These are phyloP conservation scores for Plasmodium sp. DNA, from an alignment of 169 alveolate species.

Conservation along the genomic window DNA sequence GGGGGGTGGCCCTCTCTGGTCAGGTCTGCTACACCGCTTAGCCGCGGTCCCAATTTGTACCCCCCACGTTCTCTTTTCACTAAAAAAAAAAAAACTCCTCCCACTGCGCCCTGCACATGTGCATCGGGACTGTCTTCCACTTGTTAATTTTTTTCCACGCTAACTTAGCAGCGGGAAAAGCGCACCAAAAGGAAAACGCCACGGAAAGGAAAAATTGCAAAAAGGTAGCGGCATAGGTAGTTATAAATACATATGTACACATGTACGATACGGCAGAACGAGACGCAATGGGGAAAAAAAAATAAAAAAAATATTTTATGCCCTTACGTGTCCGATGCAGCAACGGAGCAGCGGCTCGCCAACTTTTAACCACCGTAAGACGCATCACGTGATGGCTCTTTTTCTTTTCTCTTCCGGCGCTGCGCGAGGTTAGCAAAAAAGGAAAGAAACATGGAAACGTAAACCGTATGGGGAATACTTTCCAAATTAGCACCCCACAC, in stretches of 20 bases:
- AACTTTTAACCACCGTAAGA: background rate
- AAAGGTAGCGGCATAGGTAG: background rate
- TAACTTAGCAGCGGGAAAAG: background rate
- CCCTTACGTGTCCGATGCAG: background rate
- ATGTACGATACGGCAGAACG: background rate
- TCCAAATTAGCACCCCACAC: background rate
- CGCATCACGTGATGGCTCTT: background rate
- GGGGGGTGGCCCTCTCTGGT: background rate
- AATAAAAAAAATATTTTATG: background rate
- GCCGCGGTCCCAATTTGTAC: background rate
- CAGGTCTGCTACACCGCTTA: background rate
- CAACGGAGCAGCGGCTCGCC: background rate
- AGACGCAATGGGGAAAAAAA: background rate
- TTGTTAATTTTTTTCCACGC: background rate
- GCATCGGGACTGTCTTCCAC: background rate
- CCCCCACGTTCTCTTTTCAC: background rate
- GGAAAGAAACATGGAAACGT: background rate
- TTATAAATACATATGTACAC: background rate
- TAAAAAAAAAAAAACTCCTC: background rate
- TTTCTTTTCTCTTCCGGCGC: constrained; percentile 71
- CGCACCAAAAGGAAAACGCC: background rate
- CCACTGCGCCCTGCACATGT: background rate
- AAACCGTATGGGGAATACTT: background rate
- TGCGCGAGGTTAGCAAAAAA: background rate
- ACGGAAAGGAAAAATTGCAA: background rate